Base-by-base conservation (phyloP, 257 asterid genomes). In the Solanum pinnatisectum region DNA sequence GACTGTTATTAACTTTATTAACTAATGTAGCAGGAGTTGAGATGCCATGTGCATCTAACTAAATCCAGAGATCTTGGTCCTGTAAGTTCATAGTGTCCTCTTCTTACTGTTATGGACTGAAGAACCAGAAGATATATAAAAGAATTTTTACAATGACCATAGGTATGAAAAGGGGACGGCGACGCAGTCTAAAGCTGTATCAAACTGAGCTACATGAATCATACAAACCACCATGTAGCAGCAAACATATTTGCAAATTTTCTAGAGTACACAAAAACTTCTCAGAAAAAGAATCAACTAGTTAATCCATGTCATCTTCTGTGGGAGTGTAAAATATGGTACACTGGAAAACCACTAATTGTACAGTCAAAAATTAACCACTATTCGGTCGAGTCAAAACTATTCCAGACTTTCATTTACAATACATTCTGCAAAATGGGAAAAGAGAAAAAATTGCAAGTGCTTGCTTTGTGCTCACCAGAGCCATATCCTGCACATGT, bases 331-430 rank as follows among this genome's bases (percentile, higher is more conserved):
- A 86, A 60, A 44, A 88, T 87, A 90, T 86, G 88, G 90, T 92
- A 92, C 94, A 92, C 70, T 77, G 85, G 63, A 89, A 89, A 86
- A 76, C 90, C 20, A 88, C 92, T 89, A 93, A 87, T 93, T 90
- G 89, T 94, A 91, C 91, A 93, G 92, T 91, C 91, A 91, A 93
- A 91, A 92, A 93, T 92, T 90, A 91, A 90, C 89, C 86, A 89
- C 93, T 87, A 87, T 35, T 86, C 91, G 90, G 83, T 91, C 88
- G 84, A 88, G 87, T 89, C 90, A 88, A 91, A 89, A 88, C 89
- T 88, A 90, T 91, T 92, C 92, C 92, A 91, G 89, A 85, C 89
- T 84, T 88, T 91, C 92, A 94, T 89, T 88, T 90, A 94, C 92
- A 92, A 84, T 76, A 76, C 92, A 90, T 87, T 88, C 90, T 91